phyloP scores from a whole-genome alignment of 2,329 filamentous ascomycete genomes.

The Ceratocystis destructans region DNA sequence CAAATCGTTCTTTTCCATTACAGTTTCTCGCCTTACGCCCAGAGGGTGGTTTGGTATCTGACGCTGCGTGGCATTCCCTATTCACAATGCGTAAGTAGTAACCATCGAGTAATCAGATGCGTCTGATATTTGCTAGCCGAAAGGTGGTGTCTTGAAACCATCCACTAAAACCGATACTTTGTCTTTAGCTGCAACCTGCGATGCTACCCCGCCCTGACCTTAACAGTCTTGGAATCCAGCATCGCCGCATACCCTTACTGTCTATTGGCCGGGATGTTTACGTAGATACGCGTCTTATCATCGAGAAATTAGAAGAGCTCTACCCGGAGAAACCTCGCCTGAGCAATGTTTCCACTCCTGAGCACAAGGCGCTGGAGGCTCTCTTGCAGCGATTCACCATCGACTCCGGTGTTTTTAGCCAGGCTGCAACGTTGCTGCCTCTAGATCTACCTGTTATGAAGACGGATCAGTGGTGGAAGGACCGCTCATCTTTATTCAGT shows the following conservation, averaged over 20 bases:
- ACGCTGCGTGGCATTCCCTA: constrained; percentile 51
- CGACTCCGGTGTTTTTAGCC: constrained; percentile 43
- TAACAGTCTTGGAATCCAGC: constrained; percentile 43
- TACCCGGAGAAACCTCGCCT: constrained; percentile 34
- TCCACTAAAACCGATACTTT: not conserved
- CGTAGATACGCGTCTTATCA: constrained; percentile 54
- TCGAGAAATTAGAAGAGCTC: constrained; percentile 46
- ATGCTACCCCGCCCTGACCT: constrained; percentile 55
- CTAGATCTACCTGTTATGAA: constrained; percentile 38
- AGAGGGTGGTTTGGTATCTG: constrained; percentile 53
- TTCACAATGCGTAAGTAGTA: constrained; percentile 47
- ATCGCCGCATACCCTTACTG: constrained; percentile 57
- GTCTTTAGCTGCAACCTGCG: constrained; percentile 47
- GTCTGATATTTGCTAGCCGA: not conserved
- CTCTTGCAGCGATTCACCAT: constrained; percentile 44
- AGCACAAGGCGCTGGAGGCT: constrained; percentile 21
- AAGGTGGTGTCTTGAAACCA: not conserved
- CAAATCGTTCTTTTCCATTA: constrained; percentile 53
- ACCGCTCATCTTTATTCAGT: constrained; percentile 34
- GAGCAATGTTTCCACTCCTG: constrained; percentile 28
- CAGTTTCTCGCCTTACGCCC: constrained; percentile 48
- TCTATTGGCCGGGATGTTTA: constrained; percentile 55
- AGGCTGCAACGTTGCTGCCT: constrained; percentile 43
- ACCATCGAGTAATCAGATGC: not conserved
- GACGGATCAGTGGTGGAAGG: constrained; percentile 45